These are phyloP conservation scores for Phytophthora rubi DNA, from an alignment of 352 stramenopile species.

Conservation along the genomic window DNA sequence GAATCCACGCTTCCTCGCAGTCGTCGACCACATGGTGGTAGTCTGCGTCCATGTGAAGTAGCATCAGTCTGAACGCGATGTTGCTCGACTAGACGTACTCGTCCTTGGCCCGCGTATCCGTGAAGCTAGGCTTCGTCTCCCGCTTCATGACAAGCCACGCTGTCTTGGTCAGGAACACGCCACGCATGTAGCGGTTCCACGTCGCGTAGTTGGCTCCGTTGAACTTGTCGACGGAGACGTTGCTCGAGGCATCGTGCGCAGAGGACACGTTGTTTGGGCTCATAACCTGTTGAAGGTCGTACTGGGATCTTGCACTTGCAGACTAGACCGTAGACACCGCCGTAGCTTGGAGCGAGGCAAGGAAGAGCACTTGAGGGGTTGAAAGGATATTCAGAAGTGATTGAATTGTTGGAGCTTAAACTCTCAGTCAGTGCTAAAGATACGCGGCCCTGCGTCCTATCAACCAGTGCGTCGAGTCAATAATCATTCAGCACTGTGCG, in stretches of 20 bases:
- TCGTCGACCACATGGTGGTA: conserved; percentile 21
- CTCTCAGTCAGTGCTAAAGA: too few relatives aligned
- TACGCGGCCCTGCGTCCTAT: too few relatives aligned
- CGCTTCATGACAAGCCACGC: conserved; percentile 31
- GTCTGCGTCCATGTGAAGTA: conserved; percentile 27
- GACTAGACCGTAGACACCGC: neutral
- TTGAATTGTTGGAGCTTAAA: too few relatives aligned
- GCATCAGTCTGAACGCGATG: conserved; percentile 25
- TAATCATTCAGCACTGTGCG: too few relatives aligned
- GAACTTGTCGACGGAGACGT: conserved; percentile 21
- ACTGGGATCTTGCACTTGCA: too few relatives aligned
- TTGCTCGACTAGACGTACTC: conserved; percentile 25
- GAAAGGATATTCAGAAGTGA: too few relatives aligned
- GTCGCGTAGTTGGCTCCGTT: conserved; percentile 16
- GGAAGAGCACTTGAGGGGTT: too few relatives aligned
- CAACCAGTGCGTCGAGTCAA: too few relatives aligned
- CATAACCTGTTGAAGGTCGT: conserved; percentile 1
- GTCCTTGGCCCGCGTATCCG: conserved; percentile 17
- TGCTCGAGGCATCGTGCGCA: conserved; percentile 14
- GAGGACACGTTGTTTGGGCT: conserved; percentile 30
- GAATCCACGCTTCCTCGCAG: conserved; percentile 22
- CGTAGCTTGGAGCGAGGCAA: too few relatives aligned
- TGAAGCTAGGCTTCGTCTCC: conserved; percentile 17
- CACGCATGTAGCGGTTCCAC: conserved; percentile 28
- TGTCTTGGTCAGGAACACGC: conserved; percentile 36